Percentiles rank a stretch among this genome's conserved stretches.
Conservation (phyloP, 345 rosid genomes). For the Cochlearia excelsa region DNA sequence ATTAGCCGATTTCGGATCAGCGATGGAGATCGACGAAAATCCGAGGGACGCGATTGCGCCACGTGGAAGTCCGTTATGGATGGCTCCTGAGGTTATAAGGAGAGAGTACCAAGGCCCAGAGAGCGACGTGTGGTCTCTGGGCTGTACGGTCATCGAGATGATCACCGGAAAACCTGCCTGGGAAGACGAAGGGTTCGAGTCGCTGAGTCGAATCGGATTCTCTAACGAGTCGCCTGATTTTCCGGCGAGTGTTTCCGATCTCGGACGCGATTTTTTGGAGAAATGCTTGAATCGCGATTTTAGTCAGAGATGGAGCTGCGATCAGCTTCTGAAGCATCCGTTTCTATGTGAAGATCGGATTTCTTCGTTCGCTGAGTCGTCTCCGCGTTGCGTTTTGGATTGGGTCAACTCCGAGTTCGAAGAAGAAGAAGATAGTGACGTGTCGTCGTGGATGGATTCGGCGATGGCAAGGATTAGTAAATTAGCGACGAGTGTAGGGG, state of each 20-base stretch:
- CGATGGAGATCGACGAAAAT: slow-evolving; percentile 29
- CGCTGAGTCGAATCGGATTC: slow-evolving; percentile 52
- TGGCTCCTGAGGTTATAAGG: slow-evolving; percentile 89
- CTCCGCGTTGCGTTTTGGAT: slow-evolving; percentile 79
- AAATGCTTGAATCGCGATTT: slow-evolving; percentile 59
- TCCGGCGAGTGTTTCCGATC: slow-evolving; percentile 45
- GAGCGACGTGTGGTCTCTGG: slow-evolving; percentile 81
- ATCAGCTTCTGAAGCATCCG: slow-evolving; percentile 64
- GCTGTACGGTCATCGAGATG: slow-evolving; percentile 75
- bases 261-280: slow-evolving; percentile 57
- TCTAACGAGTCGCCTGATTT: slow-evolving; percentile 47
- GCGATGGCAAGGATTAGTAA: slow-evolving; percentile 42
- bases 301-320: slow-evolving; percentile 65
- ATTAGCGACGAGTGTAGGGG: slow-evolving; percentile 36
- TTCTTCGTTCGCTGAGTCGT: slow-evolving; percentile 30
- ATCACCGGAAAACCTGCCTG: slow-evolving; percentile 66
- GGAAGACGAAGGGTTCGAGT: slow-evolving; percentile 48
- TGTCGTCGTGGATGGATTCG: not conserved
- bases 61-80: slow-evolving; percentile 88
- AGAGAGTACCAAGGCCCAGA: slow-evolving; percentile 66
- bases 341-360: slow-evolving; percentile 39
- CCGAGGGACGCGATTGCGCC: slow-evolving; percentile 29
- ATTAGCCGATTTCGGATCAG: slow-evolving; percentile 79
- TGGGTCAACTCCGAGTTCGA: slow-evolving; percentile 37
- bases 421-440: slow-evolving; percentile 5